These are phyloP conservation scores for Umbilicus rupestris DNA, from an alignment of 164 flowering plant species.

Conservation along the genomic window DNA sequence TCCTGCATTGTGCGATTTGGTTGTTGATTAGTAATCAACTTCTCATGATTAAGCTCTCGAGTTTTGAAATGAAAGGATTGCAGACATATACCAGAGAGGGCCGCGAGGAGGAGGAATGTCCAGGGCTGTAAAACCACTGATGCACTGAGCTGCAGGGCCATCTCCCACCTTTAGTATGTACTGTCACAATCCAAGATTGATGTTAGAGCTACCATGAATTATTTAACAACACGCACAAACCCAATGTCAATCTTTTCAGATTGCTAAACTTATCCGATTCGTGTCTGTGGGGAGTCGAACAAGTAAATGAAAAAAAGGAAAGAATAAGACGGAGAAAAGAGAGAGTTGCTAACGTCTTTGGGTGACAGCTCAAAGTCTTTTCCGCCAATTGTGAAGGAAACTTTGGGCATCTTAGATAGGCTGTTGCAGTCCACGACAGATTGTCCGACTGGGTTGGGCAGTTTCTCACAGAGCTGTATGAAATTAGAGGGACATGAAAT, in stretches of 20 bases:
- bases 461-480: conserved; percentile 71
- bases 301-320: neutral
- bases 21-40: neutral
- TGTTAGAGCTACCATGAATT: neutral
- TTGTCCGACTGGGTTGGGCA: conserved; percentile 83
- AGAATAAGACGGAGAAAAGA: neutral
- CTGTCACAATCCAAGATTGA: conserved; percentile 23
- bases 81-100: conserved; percentile 54
- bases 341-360: neutral
- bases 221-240: too few relatives aligned
- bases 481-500: conserved; percentile 4
- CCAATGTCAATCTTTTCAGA: too few relatives aligned
- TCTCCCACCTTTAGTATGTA: conserved; percentile 64
- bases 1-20: conserved; percentile 27
- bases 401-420: conserved; percentile 54
- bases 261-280: too few relatives aligned
- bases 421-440: conserved; percentile 64
- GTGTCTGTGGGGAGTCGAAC: neutral
- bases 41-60: neutral
- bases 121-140: conserved; percentile 59
- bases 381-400: conserved; percentile 78
- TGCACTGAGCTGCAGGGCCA: conserved; percentile 59
- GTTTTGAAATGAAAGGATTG: too few relatives aligned
- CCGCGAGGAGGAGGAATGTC: conserved; percentile 74
- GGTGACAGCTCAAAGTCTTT: conserved; percentile 43